phyloP scores from a whole-genome alignment of 192 early-diverging fungal genomes.

The Rhizophagus sp. region DNA sequence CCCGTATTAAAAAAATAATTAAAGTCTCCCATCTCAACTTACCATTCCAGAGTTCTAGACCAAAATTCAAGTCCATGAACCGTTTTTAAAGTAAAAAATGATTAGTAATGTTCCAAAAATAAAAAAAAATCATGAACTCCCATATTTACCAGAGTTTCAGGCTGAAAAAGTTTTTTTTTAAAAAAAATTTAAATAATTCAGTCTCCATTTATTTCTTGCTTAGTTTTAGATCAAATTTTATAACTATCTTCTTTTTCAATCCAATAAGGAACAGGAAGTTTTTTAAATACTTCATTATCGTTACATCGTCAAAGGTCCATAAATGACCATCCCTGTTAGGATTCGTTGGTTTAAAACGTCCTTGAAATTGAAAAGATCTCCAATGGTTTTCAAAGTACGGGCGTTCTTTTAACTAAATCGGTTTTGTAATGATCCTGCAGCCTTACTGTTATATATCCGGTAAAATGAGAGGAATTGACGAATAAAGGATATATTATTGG shows the following conservation, averaged over 20 bases:
- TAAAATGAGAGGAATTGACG: conserved; percentile 38
- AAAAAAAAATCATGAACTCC: too few species aligned
- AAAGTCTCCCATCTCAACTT: too few species aligned
- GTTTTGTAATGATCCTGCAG: conserved; percentile 28
- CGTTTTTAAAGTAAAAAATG: too few species aligned
- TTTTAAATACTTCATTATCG: conserved; percentile 8
- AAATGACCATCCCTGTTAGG: conserved; percentile 11
- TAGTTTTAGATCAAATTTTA: not conserved
- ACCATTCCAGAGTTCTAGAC: too few species aligned
- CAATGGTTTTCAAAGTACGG: conserved; percentile 36
- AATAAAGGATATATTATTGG: conserved; percentile 28
- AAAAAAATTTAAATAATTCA: too few species aligned
- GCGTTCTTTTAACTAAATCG: not conserved
- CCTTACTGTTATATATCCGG: conserved; percentile 39
- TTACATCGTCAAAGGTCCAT: conserved; percentile 41
- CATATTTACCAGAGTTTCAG: too few species aligned
- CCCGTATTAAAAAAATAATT: too few species aligned
- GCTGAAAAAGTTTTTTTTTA: too few species aligned
- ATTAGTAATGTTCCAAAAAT: too few species aligned
- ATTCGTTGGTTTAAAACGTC: conserved; percentile 45
- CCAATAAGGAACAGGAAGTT: conserved; percentile 32
- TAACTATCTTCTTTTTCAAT: conserved; percentile 1
- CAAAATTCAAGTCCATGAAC: too few species aligned
- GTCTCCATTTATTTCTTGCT: not conserved
- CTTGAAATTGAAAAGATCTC: conserved; percentile 43